These are phyloP conservation scores for Alternaria conjuncta DNA, from an alignment of 2,329 filamentous ascomycete genomes.

Conservation along the genomic window DNA sequence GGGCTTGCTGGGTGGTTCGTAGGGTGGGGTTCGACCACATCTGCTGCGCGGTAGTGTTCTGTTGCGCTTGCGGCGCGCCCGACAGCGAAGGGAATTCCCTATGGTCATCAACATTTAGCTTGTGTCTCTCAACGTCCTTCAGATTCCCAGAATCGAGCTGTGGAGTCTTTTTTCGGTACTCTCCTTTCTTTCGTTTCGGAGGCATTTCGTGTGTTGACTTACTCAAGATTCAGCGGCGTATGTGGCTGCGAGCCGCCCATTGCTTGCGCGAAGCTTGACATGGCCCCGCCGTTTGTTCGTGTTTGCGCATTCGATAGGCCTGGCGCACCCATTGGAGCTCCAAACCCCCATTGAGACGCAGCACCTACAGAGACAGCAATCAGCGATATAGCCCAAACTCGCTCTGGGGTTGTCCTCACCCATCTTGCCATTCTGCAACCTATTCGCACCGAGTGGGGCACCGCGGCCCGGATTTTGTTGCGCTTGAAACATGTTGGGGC, in stretches of 20 bases:
- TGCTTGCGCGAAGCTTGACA: constrained; percentile 64
- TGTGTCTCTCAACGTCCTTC: constrained; percentile 6
- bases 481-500: constrained; percentile 57
- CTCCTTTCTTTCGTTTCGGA: constrained; percentile 2
- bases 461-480: constrained; percentile 59
- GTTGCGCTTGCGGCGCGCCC: constrained; percentile 62
- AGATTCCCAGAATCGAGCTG: not conserved
- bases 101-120: constrained; percentile 31
- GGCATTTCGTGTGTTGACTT: constrained; percentile 45
- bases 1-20: constrained; percentile 59
- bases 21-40: constrained; percentile 65
- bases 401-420: constrained; percentile 46
- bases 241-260: constrained; percentile 61
- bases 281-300: constrained; percentile 56
- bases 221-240: constrained; percentile 64
- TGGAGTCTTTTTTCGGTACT: not conserved
- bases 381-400: constrained; percentile 18
- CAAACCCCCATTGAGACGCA: constrained; percentile 65
- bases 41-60: constrained; percentile 58
- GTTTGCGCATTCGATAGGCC: constrained; percentile 59
- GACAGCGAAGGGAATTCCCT: constrained; percentile 70
- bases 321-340: constrained; percentile 60
- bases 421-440: constrained; percentile 62
- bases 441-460: constrained; percentile 55
- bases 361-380: constrained; percentile 50